Base-by-base conservation (phyloP, 441 rosid genomes). In the Corymbia calophylla region DNA sequence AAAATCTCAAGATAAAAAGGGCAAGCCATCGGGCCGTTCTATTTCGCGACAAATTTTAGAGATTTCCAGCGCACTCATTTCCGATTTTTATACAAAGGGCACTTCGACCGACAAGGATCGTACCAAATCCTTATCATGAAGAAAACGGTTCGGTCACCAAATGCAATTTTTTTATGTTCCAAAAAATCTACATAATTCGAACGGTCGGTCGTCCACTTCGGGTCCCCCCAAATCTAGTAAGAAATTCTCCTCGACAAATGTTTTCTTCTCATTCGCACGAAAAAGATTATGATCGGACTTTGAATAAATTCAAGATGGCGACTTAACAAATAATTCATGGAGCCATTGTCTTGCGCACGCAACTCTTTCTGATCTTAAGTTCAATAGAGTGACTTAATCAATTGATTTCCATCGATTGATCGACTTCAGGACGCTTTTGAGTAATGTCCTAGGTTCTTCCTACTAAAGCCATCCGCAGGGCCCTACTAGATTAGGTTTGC, bases 11-110 rank as follows among this genome's bases (percentile, higher is more conserved):
- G 27, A 70, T 68, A 35, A 31, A 32, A 19, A 2, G 0, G 21
- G 47, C 12, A 70, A 68, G 48, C 0, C 0, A 35, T 35, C 18
- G 47, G 1, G 47, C 0, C 3, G 0, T 19, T 68, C 10, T 18
- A 13, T 18, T 68, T 9, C 6, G 3, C 2, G 7, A 17, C 1
- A 68, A 68, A 1, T 32, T 32, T 5, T 68, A 32, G 13, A 9
- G 5, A 2, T 5, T 32, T 68, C 15, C 2, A 2, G 0, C 4
- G 5, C 1, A 66, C 3, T 31, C 32, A 31, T 66, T 5, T 68
- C 9, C 1, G 7, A 29, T 17, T 29, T 7, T 64, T 64, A 64
- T 29, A n/a, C 0, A 15, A 17, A 31, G 23, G 31, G 7, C 11
- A 16, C 2, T 60, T 66, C 23, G 8, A 4, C 39, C 3, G 44